A percentile compares a stretch with the other conserved stretches of the same genome.
Conservation (phyloP, 495 filamentous ascomycete species). For the Pseudomonodictys pantanalensis region DNA sequence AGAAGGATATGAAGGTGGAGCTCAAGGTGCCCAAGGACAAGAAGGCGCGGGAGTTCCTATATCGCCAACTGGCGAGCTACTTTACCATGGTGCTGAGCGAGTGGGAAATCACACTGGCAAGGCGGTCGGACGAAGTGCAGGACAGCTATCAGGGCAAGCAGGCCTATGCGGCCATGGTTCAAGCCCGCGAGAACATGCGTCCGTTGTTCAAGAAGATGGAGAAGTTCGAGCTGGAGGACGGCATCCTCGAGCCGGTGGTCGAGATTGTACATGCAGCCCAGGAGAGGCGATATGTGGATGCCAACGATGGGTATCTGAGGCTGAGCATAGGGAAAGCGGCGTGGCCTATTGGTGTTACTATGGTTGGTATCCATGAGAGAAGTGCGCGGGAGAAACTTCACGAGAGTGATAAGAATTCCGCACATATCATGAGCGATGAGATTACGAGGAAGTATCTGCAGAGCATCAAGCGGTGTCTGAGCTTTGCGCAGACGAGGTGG, state of each 20-base stretch:
- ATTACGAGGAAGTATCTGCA: constrained; percentile 91
- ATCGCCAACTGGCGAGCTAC: constrained; percentile 84
- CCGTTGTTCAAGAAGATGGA: constrained; percentile 92
- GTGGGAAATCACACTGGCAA: constrained; percentile 77
- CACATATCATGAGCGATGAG: constrained; percentile 97
- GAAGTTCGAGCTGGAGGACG: constrained; percentile 69
- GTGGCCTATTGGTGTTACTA: constrained; percentile 98
- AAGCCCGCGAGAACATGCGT: constrained; percentile 78
- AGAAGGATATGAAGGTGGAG: constrained; percentile 82
- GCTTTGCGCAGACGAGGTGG: constrained; percentile 96
- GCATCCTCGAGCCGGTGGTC: constrained; percentile 77
- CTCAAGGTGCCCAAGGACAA: constrained; percentile 50
- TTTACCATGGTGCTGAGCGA: constrained; percentile 89
- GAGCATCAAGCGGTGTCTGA: constrained; percentile 95
- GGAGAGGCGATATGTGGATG: constrained; percentile 86
- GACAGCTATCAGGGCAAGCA: constrained; percentile 73
- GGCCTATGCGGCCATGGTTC: constrained; percentile 74
- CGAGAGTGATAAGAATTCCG: constrained; percentile 71
- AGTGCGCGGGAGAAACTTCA: constrained; percentile 93
- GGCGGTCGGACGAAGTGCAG: constrained; percentile 59
- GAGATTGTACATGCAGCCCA: constrained; percentile 92
- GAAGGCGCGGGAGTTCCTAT: constrained; percentile 61
- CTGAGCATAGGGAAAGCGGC: constrained; percentile 97
- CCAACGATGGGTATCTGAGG: constrained; percentile 89
- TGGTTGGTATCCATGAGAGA: constrained; percentile 99